Evolutionary conservation across 148 eudicot genomes (phyloP).

Genomic region (Rhododendron molle): DNA sequence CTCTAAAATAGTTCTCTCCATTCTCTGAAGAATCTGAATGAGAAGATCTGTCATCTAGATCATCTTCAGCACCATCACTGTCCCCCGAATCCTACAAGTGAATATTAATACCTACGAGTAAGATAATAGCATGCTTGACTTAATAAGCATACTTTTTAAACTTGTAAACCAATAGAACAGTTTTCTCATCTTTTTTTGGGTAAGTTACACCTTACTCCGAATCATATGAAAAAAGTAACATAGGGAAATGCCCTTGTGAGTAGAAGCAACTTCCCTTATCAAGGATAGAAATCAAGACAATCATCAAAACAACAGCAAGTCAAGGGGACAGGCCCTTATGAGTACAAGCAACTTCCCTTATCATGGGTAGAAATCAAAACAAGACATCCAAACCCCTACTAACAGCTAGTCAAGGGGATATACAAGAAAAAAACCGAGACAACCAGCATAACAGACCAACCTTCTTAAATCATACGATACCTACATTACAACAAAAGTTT

Average conservation of each 20-base stretch:
- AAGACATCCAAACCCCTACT: neutral
- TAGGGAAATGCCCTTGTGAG: neutral
- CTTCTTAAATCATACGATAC: neutral
- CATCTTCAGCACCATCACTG: slow-evolving; percentile 36
- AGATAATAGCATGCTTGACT: neutral
- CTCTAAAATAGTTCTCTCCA: slow-evolving; percentile 32
- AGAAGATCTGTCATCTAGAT: slow-evolving; percentile 26
- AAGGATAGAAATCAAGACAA: neutral
- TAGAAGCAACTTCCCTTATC: neutral
- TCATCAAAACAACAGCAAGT: neutral
- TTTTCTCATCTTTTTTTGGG: neutral
- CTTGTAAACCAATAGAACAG: neutral
- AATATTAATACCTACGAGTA: neutral
- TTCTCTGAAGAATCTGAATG: slow-evolving; percentile 38
- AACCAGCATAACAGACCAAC: neutral
- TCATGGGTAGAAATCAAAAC: neutral
- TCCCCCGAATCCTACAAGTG: slow-evolving; percentile 44
- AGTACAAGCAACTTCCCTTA: neutral
- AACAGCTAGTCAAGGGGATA: neutral
- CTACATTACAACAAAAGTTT: neutral
- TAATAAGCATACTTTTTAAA: neutral
- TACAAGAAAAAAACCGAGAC: neutral
- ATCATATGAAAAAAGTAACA: neutral
- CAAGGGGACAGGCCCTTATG: neutral
- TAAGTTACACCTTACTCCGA: neutral